Evolutionary conservation across 1,284 basidiomycete genomes (phyloP), one percentile per base, ranked within the genome.

Genomic region (Anthracocystis panici-leucophaei): DNA sequence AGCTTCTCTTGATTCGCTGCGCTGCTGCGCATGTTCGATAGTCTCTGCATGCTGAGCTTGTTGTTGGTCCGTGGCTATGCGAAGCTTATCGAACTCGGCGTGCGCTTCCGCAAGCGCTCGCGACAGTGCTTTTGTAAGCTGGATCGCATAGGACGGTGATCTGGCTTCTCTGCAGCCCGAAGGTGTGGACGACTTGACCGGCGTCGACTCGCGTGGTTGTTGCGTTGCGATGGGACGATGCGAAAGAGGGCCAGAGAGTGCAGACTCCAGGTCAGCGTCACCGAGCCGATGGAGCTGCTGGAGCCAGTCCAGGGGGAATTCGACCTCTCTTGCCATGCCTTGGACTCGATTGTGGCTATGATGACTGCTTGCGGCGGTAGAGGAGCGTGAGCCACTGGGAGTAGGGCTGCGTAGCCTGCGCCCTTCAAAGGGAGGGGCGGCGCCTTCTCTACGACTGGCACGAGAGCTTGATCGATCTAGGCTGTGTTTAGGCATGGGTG

Each of bases 401-500:
- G 65, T 58, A 18, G 73, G 48, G 8, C 65, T 68, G 41, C 59
- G 65, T 14, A 42, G 35, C 35, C 27, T 55, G 14, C 57, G 66
- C 6, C 27, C 60, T 14, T 67, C 54, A 5, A 50, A 64, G 14
- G 72, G 67, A 4, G 72, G 70, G 8, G 57, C 23, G 12, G 67
- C 54, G 4, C 72, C 64, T 2, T 75, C 59, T 20, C 57, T 41
- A 3, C 55, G 57, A 46, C 65, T 61, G 23, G 61, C 59, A n/a
- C 58, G 71, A 6, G 71, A 74, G 29, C 54, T 55, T 1, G 71
- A 55, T 14, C 63, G 57, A 35, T 54, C 33, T 3, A 45, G 45
- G 14, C 59, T 50, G 10, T 69, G 69, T 38, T 66, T 65, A n/a
- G 71, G 71, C 66, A 75, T 70, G 16, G 72, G 72, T 23, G 72